Evolutionary conservation across 768 basidiomycete species (phyloP).

Genomic region (Psilocybe azurescens): DNA sequence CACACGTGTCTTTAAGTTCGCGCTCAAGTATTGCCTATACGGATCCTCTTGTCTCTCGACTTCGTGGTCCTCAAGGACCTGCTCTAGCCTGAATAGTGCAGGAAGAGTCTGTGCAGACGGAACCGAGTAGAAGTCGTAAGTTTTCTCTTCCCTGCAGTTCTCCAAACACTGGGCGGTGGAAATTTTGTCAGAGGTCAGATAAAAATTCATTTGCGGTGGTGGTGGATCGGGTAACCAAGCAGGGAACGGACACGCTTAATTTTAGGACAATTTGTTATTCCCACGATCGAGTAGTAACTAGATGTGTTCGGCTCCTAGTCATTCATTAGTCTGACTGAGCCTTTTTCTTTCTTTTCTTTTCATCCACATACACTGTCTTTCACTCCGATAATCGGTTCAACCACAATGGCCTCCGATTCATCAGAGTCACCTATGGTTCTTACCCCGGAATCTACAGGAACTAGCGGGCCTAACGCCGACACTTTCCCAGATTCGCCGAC

Average conservation of each 20-base stretch:
- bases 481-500: slow-evolving; percentile 25
- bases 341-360: slow-evolving; percentile 8
- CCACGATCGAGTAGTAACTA: not conserved
- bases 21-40: too few species aligned
- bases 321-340: not conserved
- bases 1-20: too few species aligned
- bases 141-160: too few species aligned
- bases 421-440: slow-evolving; percentile 58
- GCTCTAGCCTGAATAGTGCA: too few species aligned
- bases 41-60: too few species aligned
- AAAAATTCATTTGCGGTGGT: not conserved
- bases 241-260: not conserved
- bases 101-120: too few species aligned
- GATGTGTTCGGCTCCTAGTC: not conserved
- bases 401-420: slow-evolving; percentile 43
- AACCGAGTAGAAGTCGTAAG: too few species aligned
- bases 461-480: slow-evolving; percentile 23
- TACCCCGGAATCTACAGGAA: slow-evolving; percentile 67
- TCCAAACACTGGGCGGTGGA: too few species aligned
- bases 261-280: not conserved
- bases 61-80: too few species aligned
- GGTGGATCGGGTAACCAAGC: not conserved
- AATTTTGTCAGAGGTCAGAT: not conserved
- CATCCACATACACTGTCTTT: not conserved
- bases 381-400: not conserved